These are phyloP conservation scores for Trichothecium sympodiale DNA, from an alignment of 2,329 filamentous ascomycete genomes.

Conservation along the genomic window DNA sequence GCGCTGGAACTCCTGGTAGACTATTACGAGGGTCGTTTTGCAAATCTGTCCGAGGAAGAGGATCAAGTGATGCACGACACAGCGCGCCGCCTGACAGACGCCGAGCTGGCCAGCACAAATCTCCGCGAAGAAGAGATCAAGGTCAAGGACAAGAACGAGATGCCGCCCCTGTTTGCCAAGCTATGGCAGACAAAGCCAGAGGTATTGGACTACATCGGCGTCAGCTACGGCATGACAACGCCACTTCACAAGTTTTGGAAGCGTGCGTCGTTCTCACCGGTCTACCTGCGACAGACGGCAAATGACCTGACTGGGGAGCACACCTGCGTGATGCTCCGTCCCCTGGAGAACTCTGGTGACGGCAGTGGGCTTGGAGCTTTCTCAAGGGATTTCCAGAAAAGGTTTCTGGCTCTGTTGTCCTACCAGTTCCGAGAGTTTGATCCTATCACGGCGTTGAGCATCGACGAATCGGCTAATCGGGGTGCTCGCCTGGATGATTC, in stretches of 20 bases:
- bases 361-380: constrained; percentile 82
- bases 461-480: constrained; percentile 72
- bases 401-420: constrained; percentile 82
- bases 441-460: constrained; percentile 66
- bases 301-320: constrained; percentile 97
- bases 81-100: constrained; percentile 74
- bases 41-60: constrained; percentile 64
- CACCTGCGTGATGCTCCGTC: constrained; percentile 92
- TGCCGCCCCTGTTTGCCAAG: constrained; percentile 88
- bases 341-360: constrained; percentile 59
- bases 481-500: constrained; percentile 61
- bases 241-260: constrained; percentile 96
- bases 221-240: constrained; percentile 85
- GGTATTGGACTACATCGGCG: constrained; percentile 81
- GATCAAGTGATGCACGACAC: constrained; percentile 40
- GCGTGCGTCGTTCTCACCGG: constrained; percentile 69
- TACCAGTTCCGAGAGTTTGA: constrained; percentile 86
- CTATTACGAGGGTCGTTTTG: constrained; percentile 92
- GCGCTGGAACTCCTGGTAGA: constrained; percentile 79
- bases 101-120: constrained; percentile 63
- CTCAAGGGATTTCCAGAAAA: constrained; percentile 81
- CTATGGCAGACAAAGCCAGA: constrained; percentile 73
- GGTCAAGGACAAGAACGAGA: constrained; percentile 77
- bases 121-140: constrained; percentile 82
- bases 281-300: constrained; percentile 88